phyloP scores from a whole-genome alignment of 805 yeast species.

The Priceomyces haplophilus region DNA sequence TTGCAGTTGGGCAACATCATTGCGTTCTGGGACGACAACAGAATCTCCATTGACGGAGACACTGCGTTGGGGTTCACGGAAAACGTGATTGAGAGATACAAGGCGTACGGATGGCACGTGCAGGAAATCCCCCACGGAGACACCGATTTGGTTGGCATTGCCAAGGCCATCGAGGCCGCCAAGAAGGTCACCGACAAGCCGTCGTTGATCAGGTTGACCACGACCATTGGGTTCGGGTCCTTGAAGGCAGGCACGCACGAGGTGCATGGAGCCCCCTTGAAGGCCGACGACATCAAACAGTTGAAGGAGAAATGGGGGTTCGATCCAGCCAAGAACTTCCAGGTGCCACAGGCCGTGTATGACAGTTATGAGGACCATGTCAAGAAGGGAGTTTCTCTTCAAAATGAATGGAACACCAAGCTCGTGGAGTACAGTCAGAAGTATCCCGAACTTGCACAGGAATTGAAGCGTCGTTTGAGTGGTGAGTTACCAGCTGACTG shows the following conservation, averaged over 20 bases:
- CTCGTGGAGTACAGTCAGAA: slow-evolving; percentile 59
- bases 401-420: slow-evolving; percentile 71
- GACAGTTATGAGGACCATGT: slow-evolving; percentile 60
- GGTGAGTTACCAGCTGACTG: slow-evolving; percentile 81
- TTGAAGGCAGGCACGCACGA: slow-evolving; percentile 77
- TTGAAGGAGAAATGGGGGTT: slow-evolving; percentile 82
- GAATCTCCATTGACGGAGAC: slow-evolving; percentile 93
- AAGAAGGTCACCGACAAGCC: slow-evolving; percentile 80
- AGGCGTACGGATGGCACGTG: slow-evolving; percentile 93
- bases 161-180: slow-evolving; percentile 76
- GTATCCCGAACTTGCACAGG: slow-evolving; percentile 78
- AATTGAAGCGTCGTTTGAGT: slow-evolving; percentile 71
- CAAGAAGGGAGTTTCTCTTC: slow-evolving; percentile 61
- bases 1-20: slow-evolving; percentile 88
- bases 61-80: slow-evolving; percentile 90
- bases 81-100: slow-evolving; percentile 79
- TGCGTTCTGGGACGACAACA: slow-evolving; percentile 95
- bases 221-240: slow-evolving; percentile 95
- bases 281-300: slow-evolving; percentile 87
- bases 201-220: slow-evolving; percentile 79
- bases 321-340: slow-evolving; percentile 78
- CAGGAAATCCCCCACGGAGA: slow-evolving; percentile 77
- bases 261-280: slow-evolving; percentile 96
- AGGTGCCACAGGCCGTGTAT: slow-evolving; percentile 79
- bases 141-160: slow-evolving; percentile 67